Evolutionary conservation across 352 stramenopile genomes (phyloP).

Genomic region (Lagenidium sp.): DNA sequence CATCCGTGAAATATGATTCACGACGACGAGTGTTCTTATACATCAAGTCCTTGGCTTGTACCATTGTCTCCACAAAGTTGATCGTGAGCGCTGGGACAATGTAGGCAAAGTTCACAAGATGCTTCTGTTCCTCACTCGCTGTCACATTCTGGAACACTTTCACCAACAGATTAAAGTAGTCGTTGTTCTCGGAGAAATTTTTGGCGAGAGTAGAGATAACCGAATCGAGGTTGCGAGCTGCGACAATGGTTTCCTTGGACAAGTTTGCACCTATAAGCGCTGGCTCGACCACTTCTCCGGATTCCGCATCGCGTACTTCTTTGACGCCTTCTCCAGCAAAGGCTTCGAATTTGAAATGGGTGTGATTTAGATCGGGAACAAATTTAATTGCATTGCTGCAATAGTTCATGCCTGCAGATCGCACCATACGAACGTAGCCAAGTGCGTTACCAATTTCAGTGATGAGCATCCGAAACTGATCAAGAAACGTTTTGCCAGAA

Average conservation of each 20-base stretch:
- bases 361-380: slow-evolving; percentile 85
- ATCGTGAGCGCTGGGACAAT: slow-evolving; percentile 86
- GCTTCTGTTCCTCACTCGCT: slow-evolving; percentile 78
- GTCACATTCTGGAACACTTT: slow-evolving; percentile 88
- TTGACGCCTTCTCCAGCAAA: slow-evolving; percentile 50
- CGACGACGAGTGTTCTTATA: slow-evolving; percentile 91
- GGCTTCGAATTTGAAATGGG: slow-evolving; percentile 75
- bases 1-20: slow-evolving; percentile 94
- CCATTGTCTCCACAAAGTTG: slow-evolving; percentile 86
- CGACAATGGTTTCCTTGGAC: slow-evolving; percentile 70
- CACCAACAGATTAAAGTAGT: slow-evolving; percentile 90
- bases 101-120: slow-evolving; percentile 90
- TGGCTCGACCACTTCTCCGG: slow-evolving; percentile 27
- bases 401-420: slow-evolving; percentile 88
- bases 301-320: slow-evolving; percentile 55
- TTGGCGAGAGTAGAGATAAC: slow-evolving; percentile 82
- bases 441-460: slow-evolving; percentile 92
- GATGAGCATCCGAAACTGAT: slow-evolving; percentile 88
- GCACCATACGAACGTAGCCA: slow-evolving; percentile 92
- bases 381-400: slow-evolving; percentile 91
- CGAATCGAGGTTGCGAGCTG: slow-evolving; percentile 79
- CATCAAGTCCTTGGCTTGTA: slow-evolving; percentile 92
- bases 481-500: slow-evolving; percentile 82
- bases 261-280: slow-evolving; percentile 55
- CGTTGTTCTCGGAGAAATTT: slow-evolving; percentile 89